A percentile compares a stretch with the other conserved stretches of the same genome.
Conservation (phyloP, 1,284 basidiomycete genomes). For the Agroathelia rolfsii region DNA sequence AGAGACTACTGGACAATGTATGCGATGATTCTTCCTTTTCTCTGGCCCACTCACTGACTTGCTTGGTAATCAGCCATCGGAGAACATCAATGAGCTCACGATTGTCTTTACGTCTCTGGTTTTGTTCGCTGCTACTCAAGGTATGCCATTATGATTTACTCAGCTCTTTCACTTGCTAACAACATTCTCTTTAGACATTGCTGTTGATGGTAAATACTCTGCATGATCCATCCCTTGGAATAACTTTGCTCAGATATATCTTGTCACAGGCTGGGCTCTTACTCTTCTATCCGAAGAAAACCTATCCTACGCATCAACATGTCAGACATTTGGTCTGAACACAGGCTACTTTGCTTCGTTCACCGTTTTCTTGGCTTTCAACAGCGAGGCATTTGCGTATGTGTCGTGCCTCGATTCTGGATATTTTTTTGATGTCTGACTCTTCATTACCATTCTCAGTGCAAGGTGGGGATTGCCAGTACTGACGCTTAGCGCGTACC, state of each 20-base stretch:
- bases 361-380: conserved; percentile 96
- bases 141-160: conserved; percentile 29
- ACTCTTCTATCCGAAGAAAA: conserved; percentile 94
- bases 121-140: conserved; percentile 95
- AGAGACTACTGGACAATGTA: conserved; percentile 77
- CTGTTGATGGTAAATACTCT: conserved; percentile 91
- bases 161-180: conserved; percentile 8
- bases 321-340: conserved; percentile 96
- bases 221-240: too few species aligned
- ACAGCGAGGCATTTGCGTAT: conserved; percentile 86
- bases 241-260: too few species aligned
- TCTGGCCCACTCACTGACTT: conserved; percentile 8
- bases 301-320: conserved; percentile 93
- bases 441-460: conserved; percentile 24
- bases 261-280: conserved; percentile 78
- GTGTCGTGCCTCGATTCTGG: conserved; percentile 21
- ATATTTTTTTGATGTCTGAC: conserved; percentile 6
- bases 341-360: conserved; percentile 95
- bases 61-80: conserved; percentile 48
- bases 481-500: conserved; percentile 73
- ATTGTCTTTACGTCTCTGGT: conserved; percentile 86
- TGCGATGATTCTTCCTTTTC: conserved; percentile 19
- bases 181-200: conserved; percentile 61
- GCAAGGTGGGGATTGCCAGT: conserved; percentile 82
- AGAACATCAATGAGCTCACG: conserved; percentile 79